Evolutionary conservation across 2,329 filamentous ascomycete genomes (phyloP).

Genomic region (Tympanopsis confertula): DNA sequence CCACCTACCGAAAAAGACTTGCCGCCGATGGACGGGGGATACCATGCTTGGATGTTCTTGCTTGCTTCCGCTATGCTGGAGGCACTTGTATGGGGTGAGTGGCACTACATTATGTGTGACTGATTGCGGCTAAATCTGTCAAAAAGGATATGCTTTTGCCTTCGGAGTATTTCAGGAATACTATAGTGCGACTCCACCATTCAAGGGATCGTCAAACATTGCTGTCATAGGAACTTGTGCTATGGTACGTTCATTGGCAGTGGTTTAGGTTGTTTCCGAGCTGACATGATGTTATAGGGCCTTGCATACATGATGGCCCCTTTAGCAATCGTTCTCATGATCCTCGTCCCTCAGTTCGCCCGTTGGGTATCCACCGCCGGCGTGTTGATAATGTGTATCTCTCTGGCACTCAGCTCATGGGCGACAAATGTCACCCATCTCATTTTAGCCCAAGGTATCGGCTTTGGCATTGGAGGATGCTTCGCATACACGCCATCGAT

Average conservation of each 20-base stretch:
- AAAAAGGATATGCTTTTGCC: slow-evolving; percentile 15
- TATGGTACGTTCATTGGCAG: slow-evolving; percentile 10
- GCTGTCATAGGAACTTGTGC: slow-evolving; percentile 31
- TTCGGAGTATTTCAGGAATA: slow-evolving; percentile 30
- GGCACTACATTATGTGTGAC: no score
- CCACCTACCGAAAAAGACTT: no score
- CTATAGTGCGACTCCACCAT: slow-evolving; percentile 21
- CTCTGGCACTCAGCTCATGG: slow-evolving; percentile 26
- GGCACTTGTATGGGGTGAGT: slow-evolving; percentile 35
- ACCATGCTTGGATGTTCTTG: slow-evolving; percentile 37
- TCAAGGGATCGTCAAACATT: slow-evolving; percentile 22
- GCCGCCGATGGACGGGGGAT: slow-evolving; percentile 33
- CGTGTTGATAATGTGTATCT: slow-evolving; percentile 15
- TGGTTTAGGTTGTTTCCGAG: slow-evolving; percentile 1
- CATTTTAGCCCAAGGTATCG: slow-evolving; percentile 29
- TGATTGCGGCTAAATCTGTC: not conserved
- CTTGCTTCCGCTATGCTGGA: slow-evolving; percentile 38
- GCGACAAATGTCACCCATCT: slow-evolving; percentile 26
- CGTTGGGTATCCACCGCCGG: slow-evolving; percentile 20
- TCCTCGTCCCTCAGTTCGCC: slow-evolving; percentile 18
- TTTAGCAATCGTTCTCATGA: slow-evolving; percentile 22
- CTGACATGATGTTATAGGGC: slow-evolving; percentile 14
- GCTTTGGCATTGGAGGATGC: slow-evolving; percentile 27
- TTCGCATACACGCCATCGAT: slow-evolving; percentile 25
- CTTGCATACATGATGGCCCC: slow-evolving; percentile 33